Evolutionary conservation across 352 stramenopile species (phyloP), one percentile per base, ranked within the genome.

Genomic region (Phytophthora idaei): DNA sequence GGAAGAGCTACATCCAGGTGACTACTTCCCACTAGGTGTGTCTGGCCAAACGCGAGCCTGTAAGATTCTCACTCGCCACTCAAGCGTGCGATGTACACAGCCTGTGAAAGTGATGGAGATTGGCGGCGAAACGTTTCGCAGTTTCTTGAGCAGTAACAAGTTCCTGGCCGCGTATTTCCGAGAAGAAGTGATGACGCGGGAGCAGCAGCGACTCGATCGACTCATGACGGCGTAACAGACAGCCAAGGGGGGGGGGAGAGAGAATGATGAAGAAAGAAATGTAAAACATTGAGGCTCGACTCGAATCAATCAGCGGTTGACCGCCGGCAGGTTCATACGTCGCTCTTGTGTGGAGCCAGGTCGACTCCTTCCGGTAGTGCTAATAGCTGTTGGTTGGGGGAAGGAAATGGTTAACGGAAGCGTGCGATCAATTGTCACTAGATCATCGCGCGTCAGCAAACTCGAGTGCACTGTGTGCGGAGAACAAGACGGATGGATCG

Each of bases 21-120:
- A 92, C 60, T 95, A 92, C 66, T 95, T 95, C 61, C 87, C 87
- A 8, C 71, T 95, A 0, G 87, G 87, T 2, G 87, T 93, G 11
- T 90, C 87, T 1, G 85, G 83, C 2, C 73, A 90, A 67, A 90
- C 81, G 8, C 73, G 73, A 54, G 76, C 80, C 27, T 86, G 73
- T 51, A 90, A 87, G 46, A 90, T 93, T 67, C 65, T 78, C 56
- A 90, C 74, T 49, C 84, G 86, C 17, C 82, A 90, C 63, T 87
- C 85, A 42, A 94, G 82, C 27, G 84, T 92, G 44, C 81, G 81
- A 17, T 91, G 82, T 65, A 90, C 73, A 14, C 61, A 89, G 49
- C 80, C 80, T 34, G 87, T 83, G 11, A 83, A 81, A 44, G 80
- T 94, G 27, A 78, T 94, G 17, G 86, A 94, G 64, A 93, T 94